Conservation (phyloP, 2,329 filamentous ascomycete species). For the Botrytis paeoniae region DNA sequence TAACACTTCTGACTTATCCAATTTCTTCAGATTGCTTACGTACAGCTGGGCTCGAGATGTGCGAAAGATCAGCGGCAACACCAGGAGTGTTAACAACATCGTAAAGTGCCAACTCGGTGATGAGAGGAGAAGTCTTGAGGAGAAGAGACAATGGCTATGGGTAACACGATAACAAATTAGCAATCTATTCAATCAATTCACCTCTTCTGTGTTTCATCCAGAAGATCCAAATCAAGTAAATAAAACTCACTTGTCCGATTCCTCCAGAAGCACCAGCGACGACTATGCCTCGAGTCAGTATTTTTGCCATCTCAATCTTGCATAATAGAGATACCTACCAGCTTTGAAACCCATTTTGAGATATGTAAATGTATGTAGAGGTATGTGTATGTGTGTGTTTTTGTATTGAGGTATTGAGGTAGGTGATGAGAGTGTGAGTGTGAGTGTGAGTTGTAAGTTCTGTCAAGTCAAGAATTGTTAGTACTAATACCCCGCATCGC, state of each 20-base stretch:
- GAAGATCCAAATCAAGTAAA: neutral
- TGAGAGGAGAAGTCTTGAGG: constrained; percentile 84
- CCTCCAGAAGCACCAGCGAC: constrained; percentile 97
- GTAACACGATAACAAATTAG: neutral
- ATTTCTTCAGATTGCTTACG: neutral
- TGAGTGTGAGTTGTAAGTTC: constrained; percentile 9
- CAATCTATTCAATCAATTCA: neutral
- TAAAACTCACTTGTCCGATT: constrained; percentile 83
- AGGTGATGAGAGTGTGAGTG: neutral
- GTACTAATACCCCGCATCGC: constrained; percentile 5
- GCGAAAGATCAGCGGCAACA: constrained; percentile 96
- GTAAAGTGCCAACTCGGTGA: constrained; percentile 87
- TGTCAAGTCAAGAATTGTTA: neutral
- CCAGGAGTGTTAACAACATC: constrained; percentile 71
- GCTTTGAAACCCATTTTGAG: constrained; percentile 56
- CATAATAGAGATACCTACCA: constrained; percentile 44
- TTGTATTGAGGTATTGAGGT: neutral
- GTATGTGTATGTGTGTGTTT: neutral
- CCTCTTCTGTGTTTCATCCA: neutral
- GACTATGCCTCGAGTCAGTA: constrained; percentile 42
- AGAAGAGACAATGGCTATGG: constrained; percentile 84
- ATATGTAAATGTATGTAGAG: neutral
- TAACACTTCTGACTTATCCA: no score
- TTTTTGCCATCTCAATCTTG: constrained; percentile 1
- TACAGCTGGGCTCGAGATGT: constrained; percentile 68